phyloP scores from a whole-genome alignment of 768 basidiomycete genomes.

The Leccinum ochraceum region DNA sequence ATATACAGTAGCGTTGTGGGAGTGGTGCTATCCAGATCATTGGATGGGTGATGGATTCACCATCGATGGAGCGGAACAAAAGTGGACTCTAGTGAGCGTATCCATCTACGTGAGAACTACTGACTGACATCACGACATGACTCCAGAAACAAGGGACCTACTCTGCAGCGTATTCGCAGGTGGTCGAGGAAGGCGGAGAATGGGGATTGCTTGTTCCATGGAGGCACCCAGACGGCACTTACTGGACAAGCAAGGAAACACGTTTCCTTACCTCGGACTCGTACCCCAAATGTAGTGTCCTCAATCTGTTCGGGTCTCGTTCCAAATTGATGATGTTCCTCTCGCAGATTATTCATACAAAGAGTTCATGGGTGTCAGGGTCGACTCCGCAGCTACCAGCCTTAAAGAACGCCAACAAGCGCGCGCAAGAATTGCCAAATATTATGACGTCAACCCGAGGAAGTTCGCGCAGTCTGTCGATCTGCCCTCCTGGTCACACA shows the following conservation, averaged over 20 bases:
- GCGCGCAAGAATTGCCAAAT: slow-evolving; percentile 24
- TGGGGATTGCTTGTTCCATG: slow-evolving; percentile 23
- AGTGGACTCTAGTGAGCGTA: slow-evolving; percentile 27
- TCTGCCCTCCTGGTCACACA: slow-evolving; percentile 17
- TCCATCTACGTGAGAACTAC: not conserved
- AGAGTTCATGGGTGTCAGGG: slow-evolving; percentile 28
- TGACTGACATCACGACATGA: not conserved
- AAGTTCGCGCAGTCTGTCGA: slow-evolving; percentile 3
- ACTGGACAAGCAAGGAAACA: slow-evolving; percentile 27
- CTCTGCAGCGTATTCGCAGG: slow-evolving; percentile 23
- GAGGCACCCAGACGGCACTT: slow-evolving; percentile 24
- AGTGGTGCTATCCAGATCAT: slow-evolving; percentile 30
- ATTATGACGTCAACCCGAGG: slow-evolving; percentile 27
- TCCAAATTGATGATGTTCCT: not conserved
- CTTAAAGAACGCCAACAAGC: slow-evolving; percentile 19
- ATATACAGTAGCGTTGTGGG: slow-evolving; percentile 29
- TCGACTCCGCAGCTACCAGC: slow-evolving; percentile 19
- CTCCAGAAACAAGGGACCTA: slow-evolving; percentile 22
- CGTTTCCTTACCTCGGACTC: slow-evolving; percentile 23
- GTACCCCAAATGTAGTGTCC: slow-evolving; percentile 25
- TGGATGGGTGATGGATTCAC: slow-evolving; percentile 31
- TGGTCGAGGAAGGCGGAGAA: slow-evolving; percentile 21
- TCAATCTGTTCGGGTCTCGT: not conserved
- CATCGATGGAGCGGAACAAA: slow-evolving; percentile 8
- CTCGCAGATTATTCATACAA: slow-evolving; percentile 30